Evolutionary conservation across 2,329 filamentous ascomycete species (phyloP).

Genomic region (Calonectria montana): DNA sequence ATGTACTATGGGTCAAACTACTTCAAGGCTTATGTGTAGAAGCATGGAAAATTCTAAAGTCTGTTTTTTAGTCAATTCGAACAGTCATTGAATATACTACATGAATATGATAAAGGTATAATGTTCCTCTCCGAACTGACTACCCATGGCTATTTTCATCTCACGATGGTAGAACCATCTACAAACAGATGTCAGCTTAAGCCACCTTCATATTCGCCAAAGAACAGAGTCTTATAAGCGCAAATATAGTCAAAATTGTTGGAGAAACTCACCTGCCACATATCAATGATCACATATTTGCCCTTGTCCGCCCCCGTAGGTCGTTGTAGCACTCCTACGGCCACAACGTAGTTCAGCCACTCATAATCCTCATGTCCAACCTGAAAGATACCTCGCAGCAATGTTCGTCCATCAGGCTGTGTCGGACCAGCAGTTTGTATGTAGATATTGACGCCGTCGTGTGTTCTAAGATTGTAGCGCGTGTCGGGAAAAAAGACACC

Average conservation of each 20-base stretch:
- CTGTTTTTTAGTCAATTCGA: too few species aligned
- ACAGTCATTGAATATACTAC: too few species aligned
- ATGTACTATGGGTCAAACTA: too few species aligned
- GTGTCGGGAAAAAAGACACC: conserved; percentile 53
- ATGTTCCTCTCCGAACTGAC: not conserved
- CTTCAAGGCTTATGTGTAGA: too few species aligned
- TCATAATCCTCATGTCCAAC: conserved; percentile 48
- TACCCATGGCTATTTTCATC: not conserved
- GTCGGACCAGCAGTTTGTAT: conserved; percentile 51
- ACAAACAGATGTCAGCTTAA: not conserved
- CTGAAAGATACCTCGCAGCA: conserved; percentile 48
- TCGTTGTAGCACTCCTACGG: conserved; percentile 32
- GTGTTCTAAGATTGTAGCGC: conserved; percentile 50
- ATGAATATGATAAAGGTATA: not conserved
- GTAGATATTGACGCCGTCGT: conserved; percentile 51
- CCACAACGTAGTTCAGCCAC: conserved; percentile 52
- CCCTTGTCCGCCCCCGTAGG: conserved; percentile 22
- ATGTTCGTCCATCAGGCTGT: conserved; percentile 45
- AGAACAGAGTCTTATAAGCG: too few species aligned
- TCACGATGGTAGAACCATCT: not conserved
- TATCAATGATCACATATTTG: conserved; percentile 41
- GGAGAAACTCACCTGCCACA: conserved; percentile 36
- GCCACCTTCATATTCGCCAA: not conserved
- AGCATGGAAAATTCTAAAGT: too few species aligned
- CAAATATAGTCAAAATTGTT: not conserved